phyloP scores from a whole-genome alignment of 2,329 filamentous ascomycete species.

The Cytospora paraplurivora region DNA sequence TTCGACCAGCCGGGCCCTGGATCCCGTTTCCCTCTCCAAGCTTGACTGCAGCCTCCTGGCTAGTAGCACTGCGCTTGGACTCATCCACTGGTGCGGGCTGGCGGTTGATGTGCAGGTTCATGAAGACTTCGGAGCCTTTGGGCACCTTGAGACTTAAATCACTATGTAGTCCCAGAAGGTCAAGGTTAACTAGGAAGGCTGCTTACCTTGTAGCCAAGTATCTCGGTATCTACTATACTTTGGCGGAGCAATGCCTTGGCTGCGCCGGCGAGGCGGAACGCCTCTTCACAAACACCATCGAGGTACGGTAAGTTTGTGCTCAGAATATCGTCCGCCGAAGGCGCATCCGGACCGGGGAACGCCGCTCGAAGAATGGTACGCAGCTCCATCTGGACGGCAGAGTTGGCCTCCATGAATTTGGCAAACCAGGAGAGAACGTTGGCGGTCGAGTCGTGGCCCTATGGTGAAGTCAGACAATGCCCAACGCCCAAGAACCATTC shows the following conservation, averaged over 20 bases:
- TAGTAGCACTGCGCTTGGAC: slow-evolving; percentile 35
- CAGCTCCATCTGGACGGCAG: slow-evolving; percentile 19
- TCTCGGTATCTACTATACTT: slow-evolving; percentile 40
- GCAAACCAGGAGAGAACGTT: slow-evolving; percentile 39
- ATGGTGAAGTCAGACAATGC: slow-evolving; percentile 33
- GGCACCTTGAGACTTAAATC: slow-evolving; percentile 36
- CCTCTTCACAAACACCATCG: slow-evolving; percentile 46
- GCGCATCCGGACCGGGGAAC: slow-evolving; percentile 35
- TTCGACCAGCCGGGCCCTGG: slow-evolving; percentile 22
- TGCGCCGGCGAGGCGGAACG: slow-evolving; percentile 38
- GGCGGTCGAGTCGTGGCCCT: slow-evolving; percentile 50
- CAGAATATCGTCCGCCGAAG: slow-evolving; percentile 38
- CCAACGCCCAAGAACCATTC: slow-evolving; percentile 36
- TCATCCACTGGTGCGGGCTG: slow-evolving; percentile 35
- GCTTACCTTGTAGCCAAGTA: slow-evolving; percentile 40
- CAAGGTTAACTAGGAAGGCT: not conserved
- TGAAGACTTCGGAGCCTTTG: slow-evolving; percentile 40
- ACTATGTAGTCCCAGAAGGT: not conserved
- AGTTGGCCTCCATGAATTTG: slow-evolving; percentile 30
- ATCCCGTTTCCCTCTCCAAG: slow-evolving; percentile 36
- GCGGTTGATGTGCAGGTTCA: slow-evolving; percentile 24
- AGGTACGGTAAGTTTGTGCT: slow-evolving; percentile 42
- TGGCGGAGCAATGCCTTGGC: slow-evolving; percentile 35
- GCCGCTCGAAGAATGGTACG: slow-evolving; percentile 30
- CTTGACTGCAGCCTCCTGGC: slow-evolving; percentile 34